Evolutionary conservation across 805 yeast genomes (phyloP), one percentile per base, ranked within the genome.

Genomic region (Saturnispora sanitii): DNA sequence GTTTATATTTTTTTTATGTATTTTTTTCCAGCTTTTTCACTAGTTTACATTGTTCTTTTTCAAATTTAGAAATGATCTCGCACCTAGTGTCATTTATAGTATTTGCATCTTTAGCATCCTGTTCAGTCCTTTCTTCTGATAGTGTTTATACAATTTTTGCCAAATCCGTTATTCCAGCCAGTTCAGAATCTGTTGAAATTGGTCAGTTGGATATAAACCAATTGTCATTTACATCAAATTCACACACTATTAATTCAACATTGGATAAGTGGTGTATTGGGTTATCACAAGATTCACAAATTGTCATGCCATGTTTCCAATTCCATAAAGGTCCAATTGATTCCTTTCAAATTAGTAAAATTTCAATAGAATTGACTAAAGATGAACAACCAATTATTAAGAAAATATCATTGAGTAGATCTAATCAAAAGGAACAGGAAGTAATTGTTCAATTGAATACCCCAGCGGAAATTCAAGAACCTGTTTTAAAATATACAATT

Each of bases 241-340:
- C 17, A 4, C 13, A 16, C 26, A 13, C n/a, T 15, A 13, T 11
- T 27, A 13, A 27, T 6, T 33, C 27, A 7, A 13, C 20, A 19
- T 13, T 4, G 6, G 22, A 6, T 9, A 22, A 33, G 9, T 39
- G 42, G 42, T 33, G 33, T 28, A 11, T 39, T 13, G 42, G 25
- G 20, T 21, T 39, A 18, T 18, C 37, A 12, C 33, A 42, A 17
- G 37, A 39, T 22, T 42, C 35, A 6, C 42, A 40, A 17, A 19
- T 39, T 9, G 33, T 46, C 11, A 21, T 33, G 2, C 44, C 49
- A n/a, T 35, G 38, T 18, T 40, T 40, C n/a, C 38, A 40, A 23
- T 34, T 29, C 23, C 25, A 27, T 22, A 20, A 19, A 16, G 41
- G 37, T 2, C 6, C 30, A 4, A 9, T 38, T 11, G n/a, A 28